Conservation (phyloP, 225 moss, liverwort and hornwort species). For the Climacium dendroides region DNA sequence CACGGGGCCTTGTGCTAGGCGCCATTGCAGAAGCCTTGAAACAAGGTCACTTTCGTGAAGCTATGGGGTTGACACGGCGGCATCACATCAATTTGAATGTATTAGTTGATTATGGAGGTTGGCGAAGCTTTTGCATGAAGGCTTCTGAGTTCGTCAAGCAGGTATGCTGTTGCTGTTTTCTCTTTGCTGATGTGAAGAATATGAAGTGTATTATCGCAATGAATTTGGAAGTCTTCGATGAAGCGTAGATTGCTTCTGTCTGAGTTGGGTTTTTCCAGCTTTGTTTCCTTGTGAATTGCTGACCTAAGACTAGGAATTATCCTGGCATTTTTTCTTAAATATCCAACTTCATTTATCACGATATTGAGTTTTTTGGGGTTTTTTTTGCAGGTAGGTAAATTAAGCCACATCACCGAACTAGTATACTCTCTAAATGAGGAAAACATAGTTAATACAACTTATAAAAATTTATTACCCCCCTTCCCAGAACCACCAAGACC, state of each 20-base stretch:
- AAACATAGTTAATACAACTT: constrained; percentile 61
- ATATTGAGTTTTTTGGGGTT: background rate
- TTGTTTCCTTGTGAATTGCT: background rate
- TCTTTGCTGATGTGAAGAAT: background rate
- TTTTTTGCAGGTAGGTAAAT: constrained; percentile 45
- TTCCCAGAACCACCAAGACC: constrained; percentile 6
- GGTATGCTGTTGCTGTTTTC: constrained; percentile 11
- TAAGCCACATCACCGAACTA: constrained; percentile 80
- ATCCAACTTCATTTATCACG: background rate
- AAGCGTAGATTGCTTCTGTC: background rate
- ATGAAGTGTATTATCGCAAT: background rate
- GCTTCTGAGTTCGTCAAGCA: constrained; percentile 72
- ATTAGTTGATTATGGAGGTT: constrained; percentile 91
- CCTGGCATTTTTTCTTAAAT: background rate
- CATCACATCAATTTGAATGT: constrained; percentile 93
- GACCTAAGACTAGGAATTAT: background rate
- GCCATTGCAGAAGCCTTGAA: constrained; percentile 74
- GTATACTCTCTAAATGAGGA: constrained; percentile 69
- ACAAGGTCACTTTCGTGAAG: constrained; percentile 49
- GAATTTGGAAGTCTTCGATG: background rate
- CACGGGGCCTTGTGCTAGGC: constrained; percentile 77
- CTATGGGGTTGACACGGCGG: constrained; percentile 64
- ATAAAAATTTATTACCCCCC: constrained; percentile 52
- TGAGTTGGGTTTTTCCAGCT: background rate
- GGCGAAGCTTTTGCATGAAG: constrained; percentile 58